phyloP scores from a whole-genome alignment of 108 stramenopile species.

The Cyclotella choctawhatcheeana region DNA sequence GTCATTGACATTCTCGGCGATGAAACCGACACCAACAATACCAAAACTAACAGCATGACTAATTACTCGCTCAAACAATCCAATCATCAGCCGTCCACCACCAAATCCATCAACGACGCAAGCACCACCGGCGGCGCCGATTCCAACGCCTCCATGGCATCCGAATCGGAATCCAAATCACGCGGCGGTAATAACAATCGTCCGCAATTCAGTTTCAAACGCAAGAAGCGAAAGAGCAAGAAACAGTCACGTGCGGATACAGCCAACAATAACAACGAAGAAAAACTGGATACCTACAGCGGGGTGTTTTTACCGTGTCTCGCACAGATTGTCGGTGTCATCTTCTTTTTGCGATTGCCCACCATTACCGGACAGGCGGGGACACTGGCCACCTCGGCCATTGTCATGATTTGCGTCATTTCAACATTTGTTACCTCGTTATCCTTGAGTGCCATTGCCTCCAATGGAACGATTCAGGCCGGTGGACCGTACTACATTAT shows the following conservation, averaged over 20 bases:
- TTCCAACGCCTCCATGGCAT: not conserved
- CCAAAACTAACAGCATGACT: too few species aligned
- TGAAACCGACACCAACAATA: too few species aligned
- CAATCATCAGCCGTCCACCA: too few species aligned
- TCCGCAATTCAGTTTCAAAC: too few species aligned
- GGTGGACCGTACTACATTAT: conserved; percentile 88
- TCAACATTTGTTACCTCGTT: conserved; percentile 75
- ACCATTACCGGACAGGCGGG: conserved; percentile 85
- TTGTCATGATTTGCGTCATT: conserved; percentile 56
- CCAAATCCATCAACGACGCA: too few species aligned
- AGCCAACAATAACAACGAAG: conserved; percentile 5
- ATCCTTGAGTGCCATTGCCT: conserved; percentile 72
- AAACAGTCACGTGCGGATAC: not conserved
- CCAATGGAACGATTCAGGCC: conserved; percentile 78
- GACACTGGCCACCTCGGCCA: conserved; percentile 38
- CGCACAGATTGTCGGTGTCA: conserved; percentile 84
- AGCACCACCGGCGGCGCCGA: too few species aligned
- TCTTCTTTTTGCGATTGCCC: conserved; percentile 78
- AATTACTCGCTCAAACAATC: too few species aligned
- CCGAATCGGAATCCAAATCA: conserved; percentile 1
- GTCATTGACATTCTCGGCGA: too few species aligned
- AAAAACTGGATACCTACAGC: conserved; percentile 58
- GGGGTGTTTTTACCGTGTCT: conserved; percentile 81
- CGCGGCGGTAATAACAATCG: too few species aligned
- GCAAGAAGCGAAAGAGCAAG: not conserved